phyloP scores from a whole-genome alignment of 2,329 filamentous ascomycete species.

The Penicillium brevicompactum region DNA sequence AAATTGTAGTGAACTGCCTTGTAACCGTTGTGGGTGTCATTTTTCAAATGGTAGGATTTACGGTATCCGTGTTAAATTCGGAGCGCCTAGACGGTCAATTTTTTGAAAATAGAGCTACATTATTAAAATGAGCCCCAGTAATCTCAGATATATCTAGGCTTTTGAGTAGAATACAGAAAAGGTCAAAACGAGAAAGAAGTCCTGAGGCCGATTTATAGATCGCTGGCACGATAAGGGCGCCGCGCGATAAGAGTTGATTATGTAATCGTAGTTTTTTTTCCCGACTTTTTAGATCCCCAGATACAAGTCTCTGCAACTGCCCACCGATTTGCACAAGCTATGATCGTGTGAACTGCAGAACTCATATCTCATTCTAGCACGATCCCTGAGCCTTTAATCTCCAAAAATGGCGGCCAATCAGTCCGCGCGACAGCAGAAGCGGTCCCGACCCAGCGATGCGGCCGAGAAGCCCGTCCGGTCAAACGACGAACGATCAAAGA shows the following conservation, averaged over 20 bases:
- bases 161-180: no score
- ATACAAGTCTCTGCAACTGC: conserved; percentile 1
- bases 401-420: conserved; percentile 20
- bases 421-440: conserved; percentile 30
- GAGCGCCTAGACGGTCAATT: no score
- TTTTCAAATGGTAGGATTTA: no score
- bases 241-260: neutral
- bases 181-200: no score
- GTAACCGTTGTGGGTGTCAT: no score
- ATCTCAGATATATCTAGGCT: no score
- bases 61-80: no score
- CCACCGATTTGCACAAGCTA: neutral
- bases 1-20: no score
- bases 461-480: conserved; percentile 22
- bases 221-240: neutral
- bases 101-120: no score
- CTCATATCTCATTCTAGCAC: neutral
- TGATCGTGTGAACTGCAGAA: conserved; percentile 4
- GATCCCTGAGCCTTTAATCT: neutral
- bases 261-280: neutral
- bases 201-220: no score
- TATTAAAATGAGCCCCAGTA: no score
- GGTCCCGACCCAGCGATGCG: conserved; percentile 33
- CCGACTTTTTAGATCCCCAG: conserved; percentile 9
- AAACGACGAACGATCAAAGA: conserved; percentile 32